Conservation (phyloP, 371 early-diverging fungal species). For the Saksenaea oblongispora region DNA sequence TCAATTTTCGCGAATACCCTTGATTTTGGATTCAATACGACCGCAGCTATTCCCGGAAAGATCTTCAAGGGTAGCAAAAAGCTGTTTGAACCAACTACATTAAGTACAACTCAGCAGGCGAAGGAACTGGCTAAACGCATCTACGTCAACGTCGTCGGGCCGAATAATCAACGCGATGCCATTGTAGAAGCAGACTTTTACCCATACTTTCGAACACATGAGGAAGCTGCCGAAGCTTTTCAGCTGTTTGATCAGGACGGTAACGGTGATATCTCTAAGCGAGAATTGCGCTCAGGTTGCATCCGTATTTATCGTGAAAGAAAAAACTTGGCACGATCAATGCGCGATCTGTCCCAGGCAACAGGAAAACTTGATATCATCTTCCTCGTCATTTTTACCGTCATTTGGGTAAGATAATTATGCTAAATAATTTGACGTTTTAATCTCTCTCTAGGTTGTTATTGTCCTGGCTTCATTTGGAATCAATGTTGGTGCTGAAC, state of each 20-base stretch:
- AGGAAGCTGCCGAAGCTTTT: constrained; percentile 70
- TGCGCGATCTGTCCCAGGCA: constrained; percentile 69
- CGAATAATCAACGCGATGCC: constrained; percentile 35
- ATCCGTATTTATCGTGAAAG: constrained; percentile 64
- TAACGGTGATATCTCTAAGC: constrained; percentile 66
- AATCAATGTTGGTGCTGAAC: constrained; percentile 57
- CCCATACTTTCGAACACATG: constrained; percentile 58
- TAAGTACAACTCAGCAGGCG: constrained; percentile 48
- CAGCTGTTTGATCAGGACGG: constrained; percentile 68
- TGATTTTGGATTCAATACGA: constrained; percentile 24
- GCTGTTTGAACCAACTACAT: constrained; percentile 13
- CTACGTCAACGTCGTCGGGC: constrained; percentile 38
- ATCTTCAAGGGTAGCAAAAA: constrained; percentile 30
- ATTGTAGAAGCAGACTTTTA: constrained; percentile 49
- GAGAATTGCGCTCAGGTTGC: constrained; percentile 62
- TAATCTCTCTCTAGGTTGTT: constrained; percentile 7
- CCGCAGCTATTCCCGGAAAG: constrained; percentile 31
- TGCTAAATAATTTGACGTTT: constrained; percentile 15
- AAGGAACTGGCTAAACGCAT: constrained; percentile 51
- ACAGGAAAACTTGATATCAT: constrained; percentile 68
- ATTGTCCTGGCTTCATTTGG: constrained; percentile 57
- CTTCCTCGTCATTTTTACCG: constrained; percentile 48
- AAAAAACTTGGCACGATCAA: constrained; percentile 52
- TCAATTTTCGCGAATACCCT: constrained; percentile 20
- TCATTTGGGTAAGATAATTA: constrained; percentile 35